Evolutionary conservation across 768 basidiomycete species (phyloP).

Genomic region (Amanita subjunquillea): DNA sequence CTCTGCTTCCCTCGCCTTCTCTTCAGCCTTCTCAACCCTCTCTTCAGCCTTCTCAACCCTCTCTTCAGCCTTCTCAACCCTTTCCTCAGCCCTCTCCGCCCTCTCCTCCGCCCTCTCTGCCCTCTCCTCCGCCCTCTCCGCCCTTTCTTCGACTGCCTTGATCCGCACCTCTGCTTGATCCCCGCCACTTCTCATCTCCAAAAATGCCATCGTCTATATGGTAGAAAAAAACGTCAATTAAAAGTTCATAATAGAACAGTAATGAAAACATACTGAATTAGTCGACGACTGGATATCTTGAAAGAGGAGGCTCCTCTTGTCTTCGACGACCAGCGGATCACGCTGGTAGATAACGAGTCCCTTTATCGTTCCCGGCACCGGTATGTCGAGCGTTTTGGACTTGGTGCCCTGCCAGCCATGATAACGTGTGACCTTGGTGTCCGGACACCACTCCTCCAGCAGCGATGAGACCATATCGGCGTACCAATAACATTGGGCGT

Average conservation of each 20-base stretch:
- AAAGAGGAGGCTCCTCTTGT: background rate
- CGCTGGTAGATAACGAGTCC: background rate
- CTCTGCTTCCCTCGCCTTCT: background rate
- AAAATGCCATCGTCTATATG: background rate
- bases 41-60: too few species aligned
- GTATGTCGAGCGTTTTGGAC: background rate
- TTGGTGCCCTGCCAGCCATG: background rate
- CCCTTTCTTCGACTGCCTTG: background rate
- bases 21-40: too few species aligned
- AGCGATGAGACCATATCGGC: background rate
- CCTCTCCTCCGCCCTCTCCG: background rate
- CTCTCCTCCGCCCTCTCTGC: too few species aligned
- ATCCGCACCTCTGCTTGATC: background rate
- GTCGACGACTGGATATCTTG: background rate
- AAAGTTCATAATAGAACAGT: background rate
- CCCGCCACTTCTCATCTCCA: background rate
- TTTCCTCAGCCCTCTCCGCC: background rate
- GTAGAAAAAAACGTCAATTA: background rate
- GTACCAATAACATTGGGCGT: constrained; percentile 4
- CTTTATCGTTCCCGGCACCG: background rate
- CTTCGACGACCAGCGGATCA: background rate
- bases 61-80: background rate
- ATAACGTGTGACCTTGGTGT: background rate
- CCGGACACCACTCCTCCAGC: background rate
- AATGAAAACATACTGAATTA: background rate